Evolutionary conservation across 495 filamentous ascomycete species (phyloP).

Genomic region (Aspergillus carlsbadensis): DNA sequence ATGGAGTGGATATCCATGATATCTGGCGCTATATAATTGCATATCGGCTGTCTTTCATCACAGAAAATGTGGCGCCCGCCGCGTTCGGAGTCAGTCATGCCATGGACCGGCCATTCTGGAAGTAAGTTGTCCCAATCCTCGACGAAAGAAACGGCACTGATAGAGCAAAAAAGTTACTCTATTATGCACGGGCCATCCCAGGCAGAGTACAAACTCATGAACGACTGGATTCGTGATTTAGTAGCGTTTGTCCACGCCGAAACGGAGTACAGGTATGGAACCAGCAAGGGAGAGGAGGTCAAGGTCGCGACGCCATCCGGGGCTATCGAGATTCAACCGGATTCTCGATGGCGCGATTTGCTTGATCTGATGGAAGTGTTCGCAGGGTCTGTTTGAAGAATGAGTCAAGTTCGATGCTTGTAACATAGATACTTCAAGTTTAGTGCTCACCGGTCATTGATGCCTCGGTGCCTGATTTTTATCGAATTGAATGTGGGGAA

Average conservation of each 20-base stretch:
- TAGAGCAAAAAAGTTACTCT: slow-evolving; percentile 21
- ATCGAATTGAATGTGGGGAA: slow-evolving; percentile 7
- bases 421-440: too few relatives aligned
- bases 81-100: slow-evolving; percentile 28
- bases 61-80: slow-evolving; percentile 21
- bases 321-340: slow-evolving; percentile 24
- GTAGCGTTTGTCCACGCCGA: slow-evolving; percentile 27
- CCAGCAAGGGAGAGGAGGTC: slow-evolving; percentile 21
- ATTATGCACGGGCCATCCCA: slow-evolving; percentile 27
- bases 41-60: slow-evolving; percentile 29
- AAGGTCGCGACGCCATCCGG: slow-evolving; percentile 24
- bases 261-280: slow-evolving; percentile 18
- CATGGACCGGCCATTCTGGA: slow-evolving; percentile 31
- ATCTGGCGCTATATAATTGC: slow-evolving; percentile 30
- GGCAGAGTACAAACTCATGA: slow-evolving; percentile 21
- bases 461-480: slow-evolving; percentile 8
- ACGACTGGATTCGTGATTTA: slow-evolving; percentile 26
- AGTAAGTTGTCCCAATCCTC: slow-evolving; percentile 17
- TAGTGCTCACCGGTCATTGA: not conserved
- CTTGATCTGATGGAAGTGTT: slow-evolving; percentile 16
- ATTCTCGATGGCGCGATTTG: slow-evolving; percentile 21
- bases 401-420: too few relatives aligned
- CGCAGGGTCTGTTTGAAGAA: not conserved
- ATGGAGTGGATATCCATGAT: slow-evolving; percentile 22
- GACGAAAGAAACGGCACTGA: not conserved